Conservation (phyloP, 1,139 yeast genomes). For the Lodderomyces orthopsilosis region DNA sequence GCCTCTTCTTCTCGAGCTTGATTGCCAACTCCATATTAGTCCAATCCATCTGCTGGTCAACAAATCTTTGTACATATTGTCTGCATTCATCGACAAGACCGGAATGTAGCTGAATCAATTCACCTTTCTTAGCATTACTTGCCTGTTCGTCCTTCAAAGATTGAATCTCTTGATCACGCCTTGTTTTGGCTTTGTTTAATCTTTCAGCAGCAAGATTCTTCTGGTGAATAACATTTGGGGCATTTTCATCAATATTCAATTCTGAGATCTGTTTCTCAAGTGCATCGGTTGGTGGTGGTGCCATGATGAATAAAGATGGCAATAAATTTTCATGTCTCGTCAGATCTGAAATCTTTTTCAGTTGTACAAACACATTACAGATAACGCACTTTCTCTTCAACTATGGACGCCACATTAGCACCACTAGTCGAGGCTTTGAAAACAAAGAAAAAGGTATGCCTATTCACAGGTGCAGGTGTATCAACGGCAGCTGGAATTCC, state of each 20-base stretch:
- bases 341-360: not conserved
- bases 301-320: not conserved
- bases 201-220: slow-evolving; percentile 73
- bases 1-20: slow-evolving; percentile 63
- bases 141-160: slow-evolving; percentile 65
- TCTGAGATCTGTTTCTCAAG: slow-evolving; percentile 2
- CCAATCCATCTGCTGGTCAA: slow-evolving; percentile 95
- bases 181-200: slow-evolving; percentile 69
- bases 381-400: not conserved
- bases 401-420: slow-evolving; percentile 13
- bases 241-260: slow-evolving; percentile 22
- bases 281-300: slow-evolving; percentile 1
- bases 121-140: slow-evolving; percentile 66
- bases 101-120: slow-evolving; percentile 67
- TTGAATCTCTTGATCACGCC: slow-evolving; percentile 69
- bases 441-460: slow-evolving; percentile 34
- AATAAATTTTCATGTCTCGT: no score
- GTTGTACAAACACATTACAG: not conserved
- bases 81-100: slow-evolving; percentile 72
- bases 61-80: slow-evolving; percentile 58
- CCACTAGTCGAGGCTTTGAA: slow-evolving; percentile 24
- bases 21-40: slow-evolving; percentile 77
- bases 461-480: slow-evolving; percentile 86
- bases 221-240: slow-evolving; percentile 51
- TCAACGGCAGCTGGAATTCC: slow-evolving; percentile 94